Conservation (phyloP, 495 filamentous ascomycete genomes). For the Penicillium maclennaniae region DNA sequence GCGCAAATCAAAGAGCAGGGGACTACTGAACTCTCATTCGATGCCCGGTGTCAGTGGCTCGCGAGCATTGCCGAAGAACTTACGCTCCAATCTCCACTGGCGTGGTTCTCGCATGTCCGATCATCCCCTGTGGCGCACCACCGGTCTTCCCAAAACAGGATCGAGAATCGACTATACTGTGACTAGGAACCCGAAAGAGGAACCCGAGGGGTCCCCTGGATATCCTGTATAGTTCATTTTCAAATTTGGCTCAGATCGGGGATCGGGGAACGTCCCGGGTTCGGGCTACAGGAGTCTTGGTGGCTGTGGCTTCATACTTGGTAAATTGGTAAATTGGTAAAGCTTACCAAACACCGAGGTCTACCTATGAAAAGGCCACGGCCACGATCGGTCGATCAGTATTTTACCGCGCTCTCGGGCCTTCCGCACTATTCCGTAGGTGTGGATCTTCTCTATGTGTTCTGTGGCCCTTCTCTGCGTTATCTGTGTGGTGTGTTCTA, state of each 20-base stretch:
- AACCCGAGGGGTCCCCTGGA: not conserved
- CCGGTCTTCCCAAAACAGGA: too few species aligned
- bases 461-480: not conserved
- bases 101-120: not conserved
- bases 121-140: not conserved
- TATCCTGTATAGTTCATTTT: not conserved
- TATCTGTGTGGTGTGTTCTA: not conserved
- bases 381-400: slow-evolving; percentile 15
- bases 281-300: not conserved
- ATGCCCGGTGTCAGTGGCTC: not conserved
- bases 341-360: not conserved
- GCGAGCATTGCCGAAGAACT: not conserved
- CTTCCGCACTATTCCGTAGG: slow-evolving; percentile 7
- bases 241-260: not conserved
- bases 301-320: too few species aligned
- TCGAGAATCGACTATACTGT: too few species aligned
- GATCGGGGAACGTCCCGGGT: not conserved
- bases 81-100: not conserved
- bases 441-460: not conserved
- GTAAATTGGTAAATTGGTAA: too few species aligned
- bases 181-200: too few species aligned
- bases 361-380: slow-evolving; percentile 14
- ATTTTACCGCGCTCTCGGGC: slow-evolving; percentile 19
- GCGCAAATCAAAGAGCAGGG: not conserved
- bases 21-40: not conserved